phyloP scores from a whole-genome alignment of 331 rosid genomes.

The Malus hybrid region DNA sequence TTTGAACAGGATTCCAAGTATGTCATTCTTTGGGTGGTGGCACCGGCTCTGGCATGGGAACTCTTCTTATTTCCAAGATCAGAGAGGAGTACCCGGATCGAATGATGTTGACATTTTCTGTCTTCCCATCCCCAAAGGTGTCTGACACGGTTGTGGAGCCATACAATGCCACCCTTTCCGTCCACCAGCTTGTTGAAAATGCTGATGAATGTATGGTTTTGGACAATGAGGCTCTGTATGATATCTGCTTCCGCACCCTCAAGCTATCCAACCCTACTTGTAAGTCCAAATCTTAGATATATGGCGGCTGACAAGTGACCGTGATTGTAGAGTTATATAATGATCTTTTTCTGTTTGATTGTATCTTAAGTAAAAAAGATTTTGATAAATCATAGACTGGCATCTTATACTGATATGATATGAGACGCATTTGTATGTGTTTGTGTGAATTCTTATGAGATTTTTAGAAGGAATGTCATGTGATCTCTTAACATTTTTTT shows the following conservation, averaged over 20 bases:
- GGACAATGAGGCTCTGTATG: slow-evolving; percentile 79
- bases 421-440: not conserved
- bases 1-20: slow-evolving; percentile 61
- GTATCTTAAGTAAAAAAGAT: no score
- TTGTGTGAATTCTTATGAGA: not conserved
- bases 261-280: slow-evolving; percentile 74
- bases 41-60: slow-evolving; percentile 86
- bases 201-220: slow-evolving; percentile 81
- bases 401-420: not conserved
- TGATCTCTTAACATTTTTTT: not conserved
- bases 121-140: slow-evolving; percentile 78
- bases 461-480: not conserved
- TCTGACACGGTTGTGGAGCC: slow-evolving; percentile 85
- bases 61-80: slow-evolving; percentile 76
- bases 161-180: slow-evolving; percentile 76
- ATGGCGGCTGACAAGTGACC: not conserved
- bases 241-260: slow-evolving; percentile 70
- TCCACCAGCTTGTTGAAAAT: slow-evolving; percentile 79
- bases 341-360: not conserved
- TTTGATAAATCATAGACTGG: not conserved
- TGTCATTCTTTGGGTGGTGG: slow-evolving; percentile 85
- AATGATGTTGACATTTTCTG: slow-evolving; percentile 80
- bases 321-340: not conserved
- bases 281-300: slow-evolving; percentile 16
- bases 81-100: slow-evolving; percentile 81